Conservation (phyloP, 2,329 filamentous ascomycete species). For the Pseudocercospora eumusae region DNA sequence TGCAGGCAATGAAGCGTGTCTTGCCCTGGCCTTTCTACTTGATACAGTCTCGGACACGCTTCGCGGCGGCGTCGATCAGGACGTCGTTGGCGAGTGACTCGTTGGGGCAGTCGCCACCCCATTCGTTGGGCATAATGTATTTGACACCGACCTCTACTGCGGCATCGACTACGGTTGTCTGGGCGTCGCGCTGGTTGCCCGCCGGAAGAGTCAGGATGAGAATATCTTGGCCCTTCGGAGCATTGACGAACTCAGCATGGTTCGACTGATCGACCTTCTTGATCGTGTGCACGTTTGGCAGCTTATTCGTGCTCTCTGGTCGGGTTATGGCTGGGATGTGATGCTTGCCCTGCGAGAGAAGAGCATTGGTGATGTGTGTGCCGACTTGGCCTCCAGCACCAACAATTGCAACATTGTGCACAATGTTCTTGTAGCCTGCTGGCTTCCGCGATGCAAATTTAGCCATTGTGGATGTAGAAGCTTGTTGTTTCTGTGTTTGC, state of each 20-base stretch:
- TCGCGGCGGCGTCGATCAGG: conserved; percentile 12
- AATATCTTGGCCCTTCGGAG: conserved; percentile 38
- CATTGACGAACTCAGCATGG: conserved; percentile 30
- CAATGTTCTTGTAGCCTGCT: conserved; percentile 23
- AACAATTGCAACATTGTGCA: conserved; percentile 44
- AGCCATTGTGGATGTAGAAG: conserved; percentile 5
- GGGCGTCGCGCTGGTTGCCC: conserved; percentile 27
- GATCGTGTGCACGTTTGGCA: conserved; percentile 26
- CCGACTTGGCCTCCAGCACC: conserved; percentile 41
- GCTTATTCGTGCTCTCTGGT: conserved; percentile 44
- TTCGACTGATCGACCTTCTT: conserved; percentile 34
- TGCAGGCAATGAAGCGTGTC: conserved; percentile 32
- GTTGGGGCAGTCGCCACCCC: conserved; percentile 17
- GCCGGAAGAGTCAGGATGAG: conserved; percentile 41
- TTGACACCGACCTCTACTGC: conserved; percentile 36
- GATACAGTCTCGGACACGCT: conserved; percentile 25
- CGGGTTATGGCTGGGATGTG: conserved; percentile 46
- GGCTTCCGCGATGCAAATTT: conserved; percentile 10
- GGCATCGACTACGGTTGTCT: conserved; percentile 36
- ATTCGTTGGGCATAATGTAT: conserved; percentile 34
- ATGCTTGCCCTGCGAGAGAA: conserved; percentile 39
- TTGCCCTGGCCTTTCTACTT: conserved; percentile 23
- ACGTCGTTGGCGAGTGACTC: conserved; percentile 22
- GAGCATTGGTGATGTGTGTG: conserved; percentile 37
- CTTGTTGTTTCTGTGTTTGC: neutral